A percentile compares a stretch with the other conserved stretches of the same genome.
These are phyloP conservation scores for Xylaria scruposa DNA, from an alignment of 495 filamentous ascomycete genomes.

Conservation along the genomic window DNA sequence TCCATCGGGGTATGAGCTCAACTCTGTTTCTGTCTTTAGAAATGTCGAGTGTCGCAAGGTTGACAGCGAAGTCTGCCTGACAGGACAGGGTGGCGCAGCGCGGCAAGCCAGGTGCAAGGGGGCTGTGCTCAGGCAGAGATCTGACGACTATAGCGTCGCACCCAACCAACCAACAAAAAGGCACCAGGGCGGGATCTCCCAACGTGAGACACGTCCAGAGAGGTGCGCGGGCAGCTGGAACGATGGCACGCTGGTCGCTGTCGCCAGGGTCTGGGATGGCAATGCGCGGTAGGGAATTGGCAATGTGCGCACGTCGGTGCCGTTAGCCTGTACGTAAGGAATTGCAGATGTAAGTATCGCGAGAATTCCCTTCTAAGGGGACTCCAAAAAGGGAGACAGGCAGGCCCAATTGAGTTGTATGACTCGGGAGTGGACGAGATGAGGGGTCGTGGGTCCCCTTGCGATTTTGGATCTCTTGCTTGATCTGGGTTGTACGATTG, in stretches of 20 bases:
- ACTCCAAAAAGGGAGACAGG: background rate
- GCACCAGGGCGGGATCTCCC: constrained; percentile 8
- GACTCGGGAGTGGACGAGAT: constrained; percentile 13
- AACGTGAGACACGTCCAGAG: constrained; percentile 22
- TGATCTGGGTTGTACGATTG: background rate
- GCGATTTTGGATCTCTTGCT: constrained; percentile 10
- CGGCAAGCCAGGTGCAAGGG: constrained; percentile 34
- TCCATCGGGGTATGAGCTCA: constrained; percentile 45
- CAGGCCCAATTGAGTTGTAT: background rate
- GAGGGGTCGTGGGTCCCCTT: constrained; percentile 28
- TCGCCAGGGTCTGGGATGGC: background rate
- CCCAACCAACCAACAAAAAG: constrained; percentile 21
- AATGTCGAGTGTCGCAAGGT: constrained; percentile 39
- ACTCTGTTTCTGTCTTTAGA: constrained; percentile 47
- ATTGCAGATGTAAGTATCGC: constrained; percentile 2
- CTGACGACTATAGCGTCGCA: constrained; percentile 30
- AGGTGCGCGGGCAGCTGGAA: background rate
- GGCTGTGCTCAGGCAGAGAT: constrained; percentile 39
- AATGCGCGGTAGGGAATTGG: background rate
- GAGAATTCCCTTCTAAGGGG: background rate
- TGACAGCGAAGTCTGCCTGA: constrained; percentile 42
- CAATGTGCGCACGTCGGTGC: background rate
- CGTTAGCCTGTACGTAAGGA: background rate
- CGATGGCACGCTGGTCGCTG: background rate
- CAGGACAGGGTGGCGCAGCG: constrained; percentile 42